These are phyloP conservation scores for Talaromyces borbonicus DNA, from an alignment of 495 filamentous ascomycete genomes.

Conservation along the genomic window DNA sequence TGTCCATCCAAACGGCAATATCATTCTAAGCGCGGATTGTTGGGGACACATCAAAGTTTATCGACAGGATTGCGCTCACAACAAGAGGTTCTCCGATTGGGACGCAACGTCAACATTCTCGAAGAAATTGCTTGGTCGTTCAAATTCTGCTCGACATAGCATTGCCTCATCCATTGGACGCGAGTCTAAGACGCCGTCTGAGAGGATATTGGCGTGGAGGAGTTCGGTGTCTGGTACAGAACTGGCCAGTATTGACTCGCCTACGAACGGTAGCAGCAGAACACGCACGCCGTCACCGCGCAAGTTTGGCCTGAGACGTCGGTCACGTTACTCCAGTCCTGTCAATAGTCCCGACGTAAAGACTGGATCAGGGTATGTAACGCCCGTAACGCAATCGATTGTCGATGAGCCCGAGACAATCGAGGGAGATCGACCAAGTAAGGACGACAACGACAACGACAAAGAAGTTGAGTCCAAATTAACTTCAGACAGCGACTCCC, in stretches of 20 bases:
- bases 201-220: constrained; percentile 88
- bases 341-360: constrained; percentile 9
- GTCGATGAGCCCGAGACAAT: not conserved
- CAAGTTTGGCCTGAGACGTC: constrained; percentile 25
- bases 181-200: constrained; percentile 51
- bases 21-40: constrained; percentile 87
- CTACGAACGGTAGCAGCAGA: constrained; percentile 24
- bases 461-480: constrained; percentile 6
- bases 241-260: constrained; percentile 41
- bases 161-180: constrained; percentile 37
- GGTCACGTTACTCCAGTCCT: constrained; percentile 22
- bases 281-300: constrained; percentile 50
- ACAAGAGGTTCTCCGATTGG: constrained; percentile 46
- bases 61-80: constrained; percentile 79
- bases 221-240: constrained; percentile 58
- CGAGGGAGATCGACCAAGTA: not conserved
- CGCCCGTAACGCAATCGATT: constrained; percentile 26
- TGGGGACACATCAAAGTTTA: constrained; percentile 86
- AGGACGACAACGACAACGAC: not conserved
- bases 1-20: constrained; percentile 73
- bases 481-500: constrained; percentile 1
- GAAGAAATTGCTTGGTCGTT: constrained; percentile 60
- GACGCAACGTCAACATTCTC: constrained; percentile 65
- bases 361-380: constrained; percentile 22
- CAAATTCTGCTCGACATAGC: constrained; percentile 50